Evolutionary conservation across 768 basidiomycete species (phyloP), one percentile per base, ranked within the genome.

Genomic region (Udeniomyces megalosporus): DNA sequence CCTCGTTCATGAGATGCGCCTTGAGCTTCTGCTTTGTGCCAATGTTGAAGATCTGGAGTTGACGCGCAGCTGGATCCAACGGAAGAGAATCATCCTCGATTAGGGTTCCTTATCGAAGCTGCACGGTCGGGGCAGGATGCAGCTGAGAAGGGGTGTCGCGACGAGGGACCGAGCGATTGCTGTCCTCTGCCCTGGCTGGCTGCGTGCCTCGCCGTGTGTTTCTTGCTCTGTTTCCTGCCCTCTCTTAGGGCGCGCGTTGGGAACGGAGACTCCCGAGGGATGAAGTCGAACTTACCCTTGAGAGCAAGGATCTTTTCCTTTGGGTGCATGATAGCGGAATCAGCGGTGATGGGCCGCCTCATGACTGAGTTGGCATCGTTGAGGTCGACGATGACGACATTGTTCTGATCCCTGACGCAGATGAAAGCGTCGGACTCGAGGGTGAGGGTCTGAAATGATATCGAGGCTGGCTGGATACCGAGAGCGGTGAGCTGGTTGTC

Each of bases 371-470:
- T 96, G 70, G 92, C 89, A 74, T 97, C 89, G 65, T 85, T 79
- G 67, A 99, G 84, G 83, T 97, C 93, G 72, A 99, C 86, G 72
- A 99, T 97, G 73, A 96, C 93, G 67, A 99, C 95, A 76, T 96
- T 92, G 76, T 93, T 90, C 71, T 88, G 84, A 67, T 92, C 91
- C 66, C 57, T 70, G 65, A 97, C 83, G 74, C 95, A 97, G 69
- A 99, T 95, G 76, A 88, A 99, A 74, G 88, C 87, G 79, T 99
- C 95, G 67, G 89, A 93, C 77, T 97, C 91, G 67, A 99, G 79
- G 5, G 95, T 96, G 68, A 97, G 77, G 28, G 86, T 89, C 81
- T 95, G 91, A 77, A 97, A 99, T 22, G 89, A 89, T 70, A 99
- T 97, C 59, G 92, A 92, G 66, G 85, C 83, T 58, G 93, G 95